Base-by-base conservation (phyloP, 768 basidiomycete genomes). In the Ramaria sp. region DNA sequence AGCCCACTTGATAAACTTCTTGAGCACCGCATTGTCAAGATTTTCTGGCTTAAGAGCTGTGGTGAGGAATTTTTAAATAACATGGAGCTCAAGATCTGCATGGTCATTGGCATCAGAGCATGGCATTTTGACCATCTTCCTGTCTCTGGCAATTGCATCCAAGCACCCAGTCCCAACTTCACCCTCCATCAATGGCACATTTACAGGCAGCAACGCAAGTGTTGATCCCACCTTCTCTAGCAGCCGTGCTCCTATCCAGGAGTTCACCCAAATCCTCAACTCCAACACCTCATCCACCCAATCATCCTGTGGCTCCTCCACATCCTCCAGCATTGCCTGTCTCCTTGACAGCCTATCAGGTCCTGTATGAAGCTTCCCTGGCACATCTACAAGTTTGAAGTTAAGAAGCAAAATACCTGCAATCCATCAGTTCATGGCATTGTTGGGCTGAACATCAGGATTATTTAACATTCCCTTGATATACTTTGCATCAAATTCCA, bases 401-500 rank as follows among this genome's bases (percentile, higher is more conserved):
- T 37, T 3, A 24, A 50, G 38, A 27, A 57, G 42, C 2, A 48
- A 33, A 19, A 56, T 48, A 4, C 27, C 24, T 5, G 22, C 27
- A 11, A 47, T 56, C 54, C 54, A 56, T 1, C 54, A 4, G 33
- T 56, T 56, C 42, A 56, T 39, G 2, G 46, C 11, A n/a, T 13
- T 27, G n/a, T 47, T 57, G 1, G 31, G 46, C 33, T 47, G 27
- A 0, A 57, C n/a, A 48, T 60, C 62, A 0, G 61, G 61, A n/a
- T 59, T 57, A 41, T 59, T 62, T 0, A 59, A 65, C 72, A 65
- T 71, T 57, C 22, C 59, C 48, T 42, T 69, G 54, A 27, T 67
- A 56, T 41, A 70, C 61, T 24, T 64, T 0, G 67, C 67, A 51
- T 75, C 69, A 1, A 61, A 61, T 19, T 69, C 65, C 0, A 73